Percentiles rank a stretch among this genome's conserved stretches.
These are phyloP conservation scores for Apocynum venetum DNA, from an alignment of 257 asterid genomes.

Conservation along the genomic window DNA sequence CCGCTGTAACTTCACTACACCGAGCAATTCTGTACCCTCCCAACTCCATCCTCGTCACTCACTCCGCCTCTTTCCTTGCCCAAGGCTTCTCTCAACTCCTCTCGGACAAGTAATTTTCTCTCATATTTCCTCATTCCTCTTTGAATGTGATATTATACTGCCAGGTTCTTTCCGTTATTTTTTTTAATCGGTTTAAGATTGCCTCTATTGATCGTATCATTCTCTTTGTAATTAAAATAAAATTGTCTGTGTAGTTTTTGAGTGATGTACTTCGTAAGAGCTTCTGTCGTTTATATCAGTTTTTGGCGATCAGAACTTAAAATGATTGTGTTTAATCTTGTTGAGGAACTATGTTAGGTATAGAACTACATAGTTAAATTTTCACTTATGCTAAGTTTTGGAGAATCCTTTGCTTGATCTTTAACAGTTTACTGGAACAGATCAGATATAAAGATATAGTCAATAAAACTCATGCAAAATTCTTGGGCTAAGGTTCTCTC, in stretches of 20 bases:
- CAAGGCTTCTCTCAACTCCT: slow-evolving; percentile 88
- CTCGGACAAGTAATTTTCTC: slow-evolving; percentile 56
- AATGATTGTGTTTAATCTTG: background rate
- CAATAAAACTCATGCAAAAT: background rate
- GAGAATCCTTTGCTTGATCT: background rate
- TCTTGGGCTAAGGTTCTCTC: background rate
- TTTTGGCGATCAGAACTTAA: background rate
- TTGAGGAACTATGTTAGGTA: background rate
- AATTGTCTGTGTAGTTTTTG: background rate
- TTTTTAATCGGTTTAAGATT: background rate
- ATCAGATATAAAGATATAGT: background rate
- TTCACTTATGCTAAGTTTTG: background rate
- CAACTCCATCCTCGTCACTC: slow-evolving; percentile 71
- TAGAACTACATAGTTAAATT: background rate
- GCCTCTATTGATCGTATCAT: background rate
- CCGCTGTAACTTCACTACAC: slow-evolving; percentile 80
- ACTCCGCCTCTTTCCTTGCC: slow-evolving; percentile 82
- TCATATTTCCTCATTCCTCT: background rate
- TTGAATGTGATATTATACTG: background rate
- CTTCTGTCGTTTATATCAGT: background rate
- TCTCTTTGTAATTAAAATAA: background rate
- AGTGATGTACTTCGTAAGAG: background rate
- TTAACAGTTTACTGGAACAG: background rate
- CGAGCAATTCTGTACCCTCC: slow-evolving; percentile 86
- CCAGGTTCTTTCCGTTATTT: background rate